phyloP scores from a whole-genome alignment of 495 filamentous ascomycete species.

The Daldinia loculata region DNA sequence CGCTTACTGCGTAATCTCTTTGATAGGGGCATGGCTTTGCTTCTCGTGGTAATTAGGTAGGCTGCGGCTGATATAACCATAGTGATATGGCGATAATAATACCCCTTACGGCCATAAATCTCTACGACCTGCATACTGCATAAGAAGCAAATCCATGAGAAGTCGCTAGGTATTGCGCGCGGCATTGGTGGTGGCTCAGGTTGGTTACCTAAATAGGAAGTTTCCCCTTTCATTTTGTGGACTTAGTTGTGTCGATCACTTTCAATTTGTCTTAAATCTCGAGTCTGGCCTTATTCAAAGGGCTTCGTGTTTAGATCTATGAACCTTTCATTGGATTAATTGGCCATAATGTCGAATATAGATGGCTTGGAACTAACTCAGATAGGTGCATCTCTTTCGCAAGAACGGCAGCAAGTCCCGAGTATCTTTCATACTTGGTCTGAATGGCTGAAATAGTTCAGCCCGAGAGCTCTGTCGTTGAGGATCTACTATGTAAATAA shows the following conservation, averaged over 20 bases:
- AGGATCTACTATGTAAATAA: neutral
- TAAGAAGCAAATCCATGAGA: neutral
- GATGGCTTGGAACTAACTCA: conserved; percentile 24
- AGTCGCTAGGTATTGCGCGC: neutral
- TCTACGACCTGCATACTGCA: neutral
- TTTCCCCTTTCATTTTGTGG: conserved; percentile 14
- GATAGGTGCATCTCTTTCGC: neutral
- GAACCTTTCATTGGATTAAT: neutral
- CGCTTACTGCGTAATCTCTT: neutral
- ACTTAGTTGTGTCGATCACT: conserved; percentile 29
- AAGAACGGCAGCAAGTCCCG: neutral
- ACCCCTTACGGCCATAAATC: neutral
- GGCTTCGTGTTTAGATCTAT: conserved; percentile 1
- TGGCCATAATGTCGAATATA: neutral
- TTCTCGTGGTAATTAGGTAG: neutral
- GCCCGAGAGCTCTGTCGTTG: neutral
- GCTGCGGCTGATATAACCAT: neutral
- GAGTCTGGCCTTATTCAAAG: conserved; percentile 13
- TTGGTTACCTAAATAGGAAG: conserved; percentile 18
- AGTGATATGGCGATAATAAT: neutral
- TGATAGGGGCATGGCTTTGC: neutral
- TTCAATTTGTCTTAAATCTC: conserved; percentile 31
- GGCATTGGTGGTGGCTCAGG: conserved; percentile 8
- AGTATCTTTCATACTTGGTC: neutral
- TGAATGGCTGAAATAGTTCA: conserved; percentile 13